Conservation (phyloP, 345 rosid genomes). For the Atalantia buxifolia region DNA sequence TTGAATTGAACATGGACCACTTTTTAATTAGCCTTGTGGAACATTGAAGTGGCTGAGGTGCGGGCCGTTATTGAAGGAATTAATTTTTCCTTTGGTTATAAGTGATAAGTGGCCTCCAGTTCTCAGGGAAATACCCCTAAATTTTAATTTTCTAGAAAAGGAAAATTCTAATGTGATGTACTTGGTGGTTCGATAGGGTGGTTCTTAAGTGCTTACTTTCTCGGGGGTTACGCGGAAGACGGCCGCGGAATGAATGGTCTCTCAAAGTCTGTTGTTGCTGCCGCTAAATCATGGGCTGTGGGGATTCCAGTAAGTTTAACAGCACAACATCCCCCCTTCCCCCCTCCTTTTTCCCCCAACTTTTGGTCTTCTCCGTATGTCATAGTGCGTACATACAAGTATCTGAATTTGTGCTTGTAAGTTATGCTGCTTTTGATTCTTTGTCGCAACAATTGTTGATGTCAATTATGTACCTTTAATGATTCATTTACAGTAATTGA, state of each 20-base stretch:
- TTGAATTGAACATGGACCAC: not conserved
- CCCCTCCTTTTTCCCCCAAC: not conserved
- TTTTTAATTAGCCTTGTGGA: not conserved
- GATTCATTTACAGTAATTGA: not conserved
- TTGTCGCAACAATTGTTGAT: not conserved
- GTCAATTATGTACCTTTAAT: not conserved
- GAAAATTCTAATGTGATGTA: not conserved
- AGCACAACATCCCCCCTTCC: too few relatives aligned
- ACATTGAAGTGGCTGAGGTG: not conserved
- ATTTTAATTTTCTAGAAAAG: not conserved
- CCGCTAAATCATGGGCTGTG: conserved; percentile 77
- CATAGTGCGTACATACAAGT: not conserved
- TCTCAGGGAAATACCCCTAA: not conserved
- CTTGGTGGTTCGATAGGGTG: conserved; percentile 51
- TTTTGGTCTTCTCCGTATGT: not conserved
- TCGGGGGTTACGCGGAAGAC: conserved; percentile 82
- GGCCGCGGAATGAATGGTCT: conserved; percentile 82
- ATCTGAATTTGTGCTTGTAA: not conserved
- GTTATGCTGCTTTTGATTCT: not conserved
- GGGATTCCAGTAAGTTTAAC: conserved; percentile 71
- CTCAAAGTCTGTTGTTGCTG: conserved; percentile 64
- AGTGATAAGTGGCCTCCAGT: not conserved
- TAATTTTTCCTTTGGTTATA: not conserved
- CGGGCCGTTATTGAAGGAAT: not conserved
- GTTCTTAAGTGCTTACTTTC: conserved; percentile 91